Conservation (phyloP, 371 early-diverging fungal genomes). For the Mucor velutinosus region DNA sequence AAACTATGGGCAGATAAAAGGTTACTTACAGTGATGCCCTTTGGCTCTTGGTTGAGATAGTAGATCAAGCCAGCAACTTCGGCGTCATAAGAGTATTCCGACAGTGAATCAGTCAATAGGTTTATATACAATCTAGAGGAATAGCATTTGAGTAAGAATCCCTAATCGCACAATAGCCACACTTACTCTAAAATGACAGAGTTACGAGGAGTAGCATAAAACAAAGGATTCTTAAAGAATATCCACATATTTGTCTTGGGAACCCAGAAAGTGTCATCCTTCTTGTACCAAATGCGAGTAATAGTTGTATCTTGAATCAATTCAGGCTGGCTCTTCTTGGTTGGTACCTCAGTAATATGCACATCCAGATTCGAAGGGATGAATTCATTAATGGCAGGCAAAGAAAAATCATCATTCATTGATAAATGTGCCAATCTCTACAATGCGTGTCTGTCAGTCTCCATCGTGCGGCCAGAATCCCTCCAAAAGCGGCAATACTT, state of each 20-base stretch:
- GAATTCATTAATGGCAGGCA: conserved; percentile 83
- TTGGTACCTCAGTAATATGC: conserved; percentile 36
- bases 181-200: conserved; percentile 42
- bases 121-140: conserved; percentile 62
- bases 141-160: conserved; percentile 21
- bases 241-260: conserved; percentile 71
- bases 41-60: conserved; percentile 57
- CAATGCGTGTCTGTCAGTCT: not conserved
- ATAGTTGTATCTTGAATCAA: conserved; percentile 69
- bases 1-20: not conserved
- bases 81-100: conserved; percentile 76
- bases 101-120: conserved; percentile 76
- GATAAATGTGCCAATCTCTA: conserved; percentile 20
- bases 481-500: not conserved
- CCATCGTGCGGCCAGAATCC: not conserved
- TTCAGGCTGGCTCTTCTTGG: conserved; percentile 48
- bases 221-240: conserved; percentile 55
- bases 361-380: conserved; percentile 72
- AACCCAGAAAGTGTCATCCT: conserved; percentile 87
- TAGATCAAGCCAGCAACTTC: conserved; percentile 78
- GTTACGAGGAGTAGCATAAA: conserved; percentile 57
- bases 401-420: conserved; percentile 60
- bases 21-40: conserved; percentile 57
- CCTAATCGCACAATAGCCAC: not conserved
- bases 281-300: conserved; percentile 87